Conservation (phyloP, 148 eudicot genomes). For the Rhododendron molle region DNA sequence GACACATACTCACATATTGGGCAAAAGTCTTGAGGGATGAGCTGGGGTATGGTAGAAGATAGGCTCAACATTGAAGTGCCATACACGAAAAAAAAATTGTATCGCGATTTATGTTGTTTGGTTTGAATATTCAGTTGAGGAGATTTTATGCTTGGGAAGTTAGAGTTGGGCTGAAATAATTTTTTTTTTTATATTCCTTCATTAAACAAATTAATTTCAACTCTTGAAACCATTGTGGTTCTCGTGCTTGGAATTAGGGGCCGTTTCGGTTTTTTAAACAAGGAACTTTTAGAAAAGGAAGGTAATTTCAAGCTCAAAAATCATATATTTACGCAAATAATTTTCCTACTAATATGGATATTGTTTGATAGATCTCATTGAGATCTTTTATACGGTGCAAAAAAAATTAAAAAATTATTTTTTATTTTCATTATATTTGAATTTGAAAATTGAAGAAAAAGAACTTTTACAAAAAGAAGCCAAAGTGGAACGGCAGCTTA, state of each 20-base stretch:
- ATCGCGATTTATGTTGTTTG: background rate
- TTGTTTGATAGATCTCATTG: no score
- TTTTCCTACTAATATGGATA: no score
- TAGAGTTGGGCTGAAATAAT: background rate
- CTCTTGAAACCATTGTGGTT: slow-evolving; percentile 6
- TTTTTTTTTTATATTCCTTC: background rate
- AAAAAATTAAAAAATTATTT: no score
- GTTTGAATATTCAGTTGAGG: background rate
- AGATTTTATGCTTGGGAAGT: background rate
- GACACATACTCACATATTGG: background rate
- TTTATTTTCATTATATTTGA: no score
- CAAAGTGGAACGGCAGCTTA: no score
- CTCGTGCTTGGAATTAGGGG: slow-evolving; percentile 6
- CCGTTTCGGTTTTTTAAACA: no score
- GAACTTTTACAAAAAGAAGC: no score
- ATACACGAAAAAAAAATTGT: background rate
- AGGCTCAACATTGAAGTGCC: background rate
- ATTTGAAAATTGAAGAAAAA: no score
- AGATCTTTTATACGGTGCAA: no score
- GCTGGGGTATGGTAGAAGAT: background rate
- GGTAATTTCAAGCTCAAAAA: no score
- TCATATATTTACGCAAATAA: no score
- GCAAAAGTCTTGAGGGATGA: background rate
- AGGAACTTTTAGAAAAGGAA: no score
- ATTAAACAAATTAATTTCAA: background rate